Percentiles rank a stretch among this genome's conserved stretches.
phyloP scores from a whole-genome alignment of 2,329 filamentous ascomycete species.

The Penicillium glabrum region DNA sequence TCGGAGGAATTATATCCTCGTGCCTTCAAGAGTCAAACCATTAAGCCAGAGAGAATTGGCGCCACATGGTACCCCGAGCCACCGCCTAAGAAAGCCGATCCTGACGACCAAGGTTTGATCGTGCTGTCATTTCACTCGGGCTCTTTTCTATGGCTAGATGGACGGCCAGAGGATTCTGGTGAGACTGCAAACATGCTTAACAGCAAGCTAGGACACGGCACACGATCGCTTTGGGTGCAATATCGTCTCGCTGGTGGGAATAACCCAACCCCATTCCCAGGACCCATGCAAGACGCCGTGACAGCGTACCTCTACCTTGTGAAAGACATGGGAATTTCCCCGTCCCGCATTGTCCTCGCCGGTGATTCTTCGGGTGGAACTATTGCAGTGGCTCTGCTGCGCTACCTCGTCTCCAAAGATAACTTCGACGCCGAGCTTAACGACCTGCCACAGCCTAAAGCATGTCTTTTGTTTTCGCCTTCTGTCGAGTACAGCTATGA shows the following conservation, averaged over 20 bases:
- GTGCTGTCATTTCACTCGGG: conserved; percentile 16
- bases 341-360: conserved; percentile 19
- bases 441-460: conserved; percentile 6
- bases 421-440: background rate
- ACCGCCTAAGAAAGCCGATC: conserved; percentile 4
- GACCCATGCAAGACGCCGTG: conserved; percentile 24
- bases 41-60: conserved; percentile 11
- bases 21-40: conserved; percentile 2
- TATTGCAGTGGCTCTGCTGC: conserved; percentile 18
- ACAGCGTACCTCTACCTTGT: conserved; percentile 23
- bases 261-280: conserved; percentile 15
- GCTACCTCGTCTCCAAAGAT: conserved; percentile 14
- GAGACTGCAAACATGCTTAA: conserved; percentile 8
- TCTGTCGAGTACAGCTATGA: conserved; percentile 9
- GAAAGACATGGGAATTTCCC: conserved; percentile 16
- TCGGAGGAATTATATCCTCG: conserved; percentile 3
- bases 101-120: conserved; percentile 5
- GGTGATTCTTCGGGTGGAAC: conserved; percentile 24
- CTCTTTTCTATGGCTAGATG: conserved; percentile 12
- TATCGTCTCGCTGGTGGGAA: conserved; percentile 16
- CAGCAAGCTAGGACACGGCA: conserved; percentile 5
- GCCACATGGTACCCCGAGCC: conserved; percentile 15
- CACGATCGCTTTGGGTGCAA: conserved; percentile 11
- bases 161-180: conserved; percentile 1
- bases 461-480: conserved; percentile 19